phyloP scores from a whole-genome alignment of 2,329 filamentous ascomycete genomes.

The Ceratocystis diversiconidia region DNA sequence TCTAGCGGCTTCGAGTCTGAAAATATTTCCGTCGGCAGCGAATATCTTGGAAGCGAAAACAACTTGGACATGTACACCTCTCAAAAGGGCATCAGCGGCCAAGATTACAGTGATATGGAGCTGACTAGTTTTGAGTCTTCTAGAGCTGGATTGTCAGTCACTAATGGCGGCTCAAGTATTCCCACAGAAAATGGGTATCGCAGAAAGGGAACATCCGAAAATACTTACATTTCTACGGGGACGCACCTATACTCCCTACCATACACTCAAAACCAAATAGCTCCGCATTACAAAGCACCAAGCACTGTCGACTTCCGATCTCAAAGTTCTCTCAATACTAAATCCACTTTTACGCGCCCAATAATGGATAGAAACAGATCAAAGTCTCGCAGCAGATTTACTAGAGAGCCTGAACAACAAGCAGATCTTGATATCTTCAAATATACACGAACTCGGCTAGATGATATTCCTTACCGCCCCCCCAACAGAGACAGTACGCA shows the following conservation, averaged over 20 bases:
- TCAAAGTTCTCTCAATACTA: slow-evolving; percentile 8
- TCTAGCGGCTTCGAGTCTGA: slow-evolving; percentile 40
- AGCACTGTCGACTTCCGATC: slow-evolving; percentile 3
- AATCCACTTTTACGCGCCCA: slow-evolving; percentile 41
- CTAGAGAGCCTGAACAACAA: neutral
- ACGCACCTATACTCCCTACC: slow-evolving; percentile 29
- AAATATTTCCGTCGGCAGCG: slow-evolving; percentile 40
- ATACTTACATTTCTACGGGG: slow-evolving; percentile 54
- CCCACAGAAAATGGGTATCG: slow-evolving; percentile 32
- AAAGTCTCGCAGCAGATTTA: neutral
- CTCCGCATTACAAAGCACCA: neutral
- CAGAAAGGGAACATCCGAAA: slow-evolving; percentile 29
- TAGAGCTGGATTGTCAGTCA: slow-evolving; percentile 26
- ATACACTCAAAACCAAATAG: neutral
- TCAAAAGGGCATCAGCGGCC: neutral
- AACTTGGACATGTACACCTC: no score
- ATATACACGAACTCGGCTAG: slow-evolving; percentile 64
- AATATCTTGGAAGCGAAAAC: slow-evolving; percentile 40
- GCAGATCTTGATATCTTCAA: slow-evolving; percentile 68
- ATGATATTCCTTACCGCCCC: slow-evolving; percentile 64
- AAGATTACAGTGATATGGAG: slow-evolving; percentile 10
- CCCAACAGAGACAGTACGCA: slow-evolving; percentile 38
- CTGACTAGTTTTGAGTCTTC: slow-evolving; percentile 45
- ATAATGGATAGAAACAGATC: neutral
- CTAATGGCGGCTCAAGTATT: neutral